phyloP scores from a whole-genome alignment of 2,329 filamentous ascomycete genomes.

The Fusarium keratoplasticum region DNA sequence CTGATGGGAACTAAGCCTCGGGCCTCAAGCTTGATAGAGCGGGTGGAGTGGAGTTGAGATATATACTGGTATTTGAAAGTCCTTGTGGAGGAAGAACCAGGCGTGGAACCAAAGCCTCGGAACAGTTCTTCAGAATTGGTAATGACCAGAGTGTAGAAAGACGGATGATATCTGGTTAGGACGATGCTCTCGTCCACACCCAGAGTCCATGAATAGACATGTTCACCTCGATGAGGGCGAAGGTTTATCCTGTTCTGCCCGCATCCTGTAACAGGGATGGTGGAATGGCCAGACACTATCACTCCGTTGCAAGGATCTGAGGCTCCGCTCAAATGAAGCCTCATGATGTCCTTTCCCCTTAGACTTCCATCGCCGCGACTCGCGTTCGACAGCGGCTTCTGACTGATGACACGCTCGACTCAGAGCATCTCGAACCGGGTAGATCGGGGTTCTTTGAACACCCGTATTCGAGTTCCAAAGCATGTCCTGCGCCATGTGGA shows the following conservation, averaged over 20 bases:
- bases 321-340: not conserved
- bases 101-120: not conserved
- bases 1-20: not conserved
- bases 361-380: not conserved
- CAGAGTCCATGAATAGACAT: not conserved
- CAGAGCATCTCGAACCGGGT: not conserved
- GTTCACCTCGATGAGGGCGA: not conserved
- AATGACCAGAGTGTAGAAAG: not conserved
- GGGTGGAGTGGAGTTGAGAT: not conserved
- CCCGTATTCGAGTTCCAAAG: not conserved
- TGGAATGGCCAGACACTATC: not conserved
- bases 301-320: not conserved
- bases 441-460: not conserved
- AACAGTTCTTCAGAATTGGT: not conserved
- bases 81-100: not conserved
- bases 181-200: not conserved
- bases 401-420: not conserved
- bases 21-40: not conserved
- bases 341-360: not conserved
- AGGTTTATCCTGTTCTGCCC: not conserved
- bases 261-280: not conserved
- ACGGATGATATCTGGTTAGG: not conserved
- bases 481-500: not conserved
- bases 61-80: not conserved
- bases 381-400: not conserved